These are phyloP conservation scores for Lodderomyces margitis DNA, from an alignment of 1,139 yeast genomes.

Conservation along the genomic window DNA sequence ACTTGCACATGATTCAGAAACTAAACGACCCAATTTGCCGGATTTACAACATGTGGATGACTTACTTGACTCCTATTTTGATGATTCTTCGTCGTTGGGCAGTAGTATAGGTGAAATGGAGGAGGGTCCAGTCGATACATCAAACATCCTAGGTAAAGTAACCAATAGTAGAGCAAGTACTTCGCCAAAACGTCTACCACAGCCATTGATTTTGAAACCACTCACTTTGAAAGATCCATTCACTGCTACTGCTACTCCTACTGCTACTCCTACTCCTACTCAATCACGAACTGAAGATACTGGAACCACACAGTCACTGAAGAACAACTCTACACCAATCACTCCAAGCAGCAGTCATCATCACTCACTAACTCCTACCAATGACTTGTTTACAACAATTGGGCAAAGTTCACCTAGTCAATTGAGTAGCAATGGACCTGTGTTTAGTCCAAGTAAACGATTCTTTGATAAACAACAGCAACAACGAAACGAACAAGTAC, in stretches of 20 bases:
- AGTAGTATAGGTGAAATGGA: conserved; percentile 25
- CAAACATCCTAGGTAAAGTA: conserved; percentile 12
- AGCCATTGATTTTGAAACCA: conserved; percentile 13
- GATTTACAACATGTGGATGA: conserved; percentile 45
- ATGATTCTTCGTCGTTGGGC: conserved; percentile 40
- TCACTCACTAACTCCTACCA: conserved; percentile 20
- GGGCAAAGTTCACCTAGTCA: conserved; percentile 38
- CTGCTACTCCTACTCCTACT: too few species aligned
- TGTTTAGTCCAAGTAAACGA: conserved; percentile 15
- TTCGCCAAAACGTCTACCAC: conserved; percentile 13
- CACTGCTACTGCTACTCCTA: background rate
- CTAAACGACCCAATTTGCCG: conserved; percentile 10
- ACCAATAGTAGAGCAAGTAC: background rate
- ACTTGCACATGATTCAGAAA: background rate
- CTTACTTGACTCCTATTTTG: conserved; percentile 43
- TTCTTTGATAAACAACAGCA: conserved; percentile 23
- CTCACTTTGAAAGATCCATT: background rate
- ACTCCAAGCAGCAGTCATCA: conserved; percentile 7
- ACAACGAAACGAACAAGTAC: conserved; percentile 18
- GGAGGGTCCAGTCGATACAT: conserved; percentile 15
- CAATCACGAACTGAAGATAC: background rate
- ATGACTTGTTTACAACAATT: conserved; percentile 24
- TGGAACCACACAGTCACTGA: background rate
- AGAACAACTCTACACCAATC: background rate
- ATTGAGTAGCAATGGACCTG: background rate